These are phyloP conservation scores for Jatropha multifida DNA, from an alignment of 441 rosid species.

Conservation along the genomic window DNA sequence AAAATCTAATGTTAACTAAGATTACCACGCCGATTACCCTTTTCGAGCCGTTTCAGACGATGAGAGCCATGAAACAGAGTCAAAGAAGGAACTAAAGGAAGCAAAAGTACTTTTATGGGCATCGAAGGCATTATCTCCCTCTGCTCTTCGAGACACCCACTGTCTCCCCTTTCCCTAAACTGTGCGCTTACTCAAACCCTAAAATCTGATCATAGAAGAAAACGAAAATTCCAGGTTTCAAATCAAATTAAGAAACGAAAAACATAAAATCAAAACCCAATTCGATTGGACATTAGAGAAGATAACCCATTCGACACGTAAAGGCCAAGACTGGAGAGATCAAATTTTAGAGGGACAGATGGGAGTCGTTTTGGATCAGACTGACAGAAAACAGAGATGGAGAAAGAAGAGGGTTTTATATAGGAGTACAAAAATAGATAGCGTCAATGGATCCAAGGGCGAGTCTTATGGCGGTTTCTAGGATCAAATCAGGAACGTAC, in stretches of 20 bases:
- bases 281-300: background rate
- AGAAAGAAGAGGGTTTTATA: background rate
- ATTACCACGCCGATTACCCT: constrained; percentile 93
- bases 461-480: constrained; percentile 11
- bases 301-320: constrained; percentile 1
- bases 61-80: constrained; percentile 55
- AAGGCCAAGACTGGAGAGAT: background rate
- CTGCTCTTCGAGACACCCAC: constrained; percentile 68
- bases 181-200: constrained; percentile 12
- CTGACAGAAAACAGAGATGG: background rate
- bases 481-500: constrained; percentile 19
- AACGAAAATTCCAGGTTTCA: background rate
- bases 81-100: constrained; percentile 51
- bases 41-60: constrained; percentile 82
- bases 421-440: background rate
- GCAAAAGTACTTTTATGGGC: constrained; percentile 40
- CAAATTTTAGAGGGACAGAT: background rate
- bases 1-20: constrained; percentile 59
- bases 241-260: background rate
- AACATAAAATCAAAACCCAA: no score
- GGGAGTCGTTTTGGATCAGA: constrained; percentile 15
- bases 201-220: background rate
- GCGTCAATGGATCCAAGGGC: constrained; percentile 18
- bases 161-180: background rate
- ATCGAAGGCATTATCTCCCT: constrained; percentile 70